Evolutionary conservation across 2,329 filamentous ascomycete genomes (phyloP), one percentile per base, ranked within the genome.

Genomic region (Pseudogymnoascus sp.): DNA sequence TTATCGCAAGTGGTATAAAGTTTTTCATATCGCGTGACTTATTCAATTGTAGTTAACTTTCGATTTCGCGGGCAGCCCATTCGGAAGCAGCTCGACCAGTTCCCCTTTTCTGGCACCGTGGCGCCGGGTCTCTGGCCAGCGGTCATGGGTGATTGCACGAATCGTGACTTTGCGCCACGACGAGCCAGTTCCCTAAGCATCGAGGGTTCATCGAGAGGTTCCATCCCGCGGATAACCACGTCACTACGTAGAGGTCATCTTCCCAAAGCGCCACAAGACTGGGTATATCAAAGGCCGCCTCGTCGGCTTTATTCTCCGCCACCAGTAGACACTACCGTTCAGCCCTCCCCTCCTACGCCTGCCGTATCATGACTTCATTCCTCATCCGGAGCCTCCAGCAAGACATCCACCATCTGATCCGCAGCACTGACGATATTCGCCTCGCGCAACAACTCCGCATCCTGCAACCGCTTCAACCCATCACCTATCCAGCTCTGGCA

Each of bases 71-170:
- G 62, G 58, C 22, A 60, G 60, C 11, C 63, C 59, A 18, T 64
- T 64, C 18, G 35, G 57, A 65, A 59, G n/a, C 50, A 59, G 11
- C 62, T 66, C 41, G 64, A 65, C 54, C 20, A 63, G 6, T 60
- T 61, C 11, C 57, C 63, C 14, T 9, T 63, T 20, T 60, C 60
- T 5, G 43, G 58, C 35, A 41, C 60, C 25, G 8, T 28, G 54
- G 14, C 35, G 30, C 33, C 25, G 4, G 33, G 73, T 58, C 61
- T 67, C 35, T 70, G 69, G 8, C 73, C 72, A 8, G 69, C 67
- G 2, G 67, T 68, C 35, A 74, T 58, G n/a, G n/a, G 28, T 54
- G 5, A 6, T 14, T 33, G 18, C 28, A 30, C 28, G 9, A 28
- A 33, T 22, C 5, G n/a, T 30, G 47, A 20, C 6, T 54, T 54